These are phyloP conservation scores for Nitzschia palea DNA, from an alignment of 108 stramenopile species.

Conservation along the genomic window DNA sequence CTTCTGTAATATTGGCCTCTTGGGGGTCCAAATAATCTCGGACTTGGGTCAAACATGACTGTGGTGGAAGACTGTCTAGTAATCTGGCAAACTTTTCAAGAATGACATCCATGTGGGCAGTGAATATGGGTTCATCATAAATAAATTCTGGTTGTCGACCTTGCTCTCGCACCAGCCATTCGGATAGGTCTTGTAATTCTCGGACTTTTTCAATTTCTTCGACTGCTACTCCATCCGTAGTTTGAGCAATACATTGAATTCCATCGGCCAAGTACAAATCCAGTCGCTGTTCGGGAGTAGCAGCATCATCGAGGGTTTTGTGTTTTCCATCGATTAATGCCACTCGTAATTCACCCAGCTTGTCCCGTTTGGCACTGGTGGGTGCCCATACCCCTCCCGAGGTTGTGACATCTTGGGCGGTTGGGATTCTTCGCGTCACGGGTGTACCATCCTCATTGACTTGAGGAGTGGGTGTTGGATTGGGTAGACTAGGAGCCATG, in stretches of 20 bases:
- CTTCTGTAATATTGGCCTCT: conserved; percentile 1
- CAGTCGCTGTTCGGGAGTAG: conserved; percentile 57
- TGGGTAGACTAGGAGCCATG: conserved; percentile 52
- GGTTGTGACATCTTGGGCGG: conserved; percentile 54
- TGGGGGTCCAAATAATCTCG: conserved; percentile 44
- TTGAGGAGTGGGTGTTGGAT: background rate
- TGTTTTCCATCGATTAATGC: conserved; percentile 56
- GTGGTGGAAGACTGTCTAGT: conserved; percentile 16
- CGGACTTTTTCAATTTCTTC: background rate
- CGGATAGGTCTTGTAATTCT: conserved; percentile 20
- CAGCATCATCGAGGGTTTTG: conserved; percentile 69
- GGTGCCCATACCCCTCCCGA: conserved; percentile 88
- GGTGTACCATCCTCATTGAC: background rate
- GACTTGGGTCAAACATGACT: conserved; percentile 29
- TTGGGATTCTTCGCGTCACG: conserved; percentile 29
- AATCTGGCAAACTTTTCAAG: conserved; percentile 18
- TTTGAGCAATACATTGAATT: conserved; percentile 50
- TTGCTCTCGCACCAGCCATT: conserved; percentile 29
- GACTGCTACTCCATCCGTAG: conserved; percentile 38
- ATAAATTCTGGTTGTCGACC: conserved; percentile 2
- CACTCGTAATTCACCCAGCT: conserved; percentile 63
- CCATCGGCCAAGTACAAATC: conserved; percentile 88
- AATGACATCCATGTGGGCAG: conserved; percentile 21
- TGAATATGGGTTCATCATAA: conserved; percentile 19
- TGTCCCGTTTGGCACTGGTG: conserved; percentile 84